Evolutionary conservation across 768 basidiomycete genomes (phyloP), one percentile per base, ranked within the genome.

Genomic region (Termitomyces sp.): DNA sequence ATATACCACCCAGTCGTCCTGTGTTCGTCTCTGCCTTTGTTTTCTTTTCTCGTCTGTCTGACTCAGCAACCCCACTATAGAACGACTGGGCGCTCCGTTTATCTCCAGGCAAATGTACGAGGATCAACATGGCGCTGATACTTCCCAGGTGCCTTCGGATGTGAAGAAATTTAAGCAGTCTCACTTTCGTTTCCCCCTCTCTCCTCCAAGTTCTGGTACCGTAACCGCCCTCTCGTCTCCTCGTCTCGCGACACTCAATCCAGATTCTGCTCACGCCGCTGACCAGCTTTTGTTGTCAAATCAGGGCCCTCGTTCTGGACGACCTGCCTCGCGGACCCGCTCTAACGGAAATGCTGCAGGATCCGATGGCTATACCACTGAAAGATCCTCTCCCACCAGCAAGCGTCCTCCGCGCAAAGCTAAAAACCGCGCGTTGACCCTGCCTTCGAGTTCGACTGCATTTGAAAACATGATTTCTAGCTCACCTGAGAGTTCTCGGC

Each of bases 281-380:
- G 61, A 70, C 56, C 60, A 59, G 48, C 29, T 62, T 31, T 49
- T 61, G 13, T 44, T 53, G 5, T 51, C 55, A 20, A 51, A 56
- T 18, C 54, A 50, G 50, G 31, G 28, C 13, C 68, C 66, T 54
- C 69, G 66, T 51, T 66, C 69, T 12, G 68, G 65, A n/a, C 70
- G 68, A 44, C 60, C 68, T 10, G 54, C 61, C 49, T 59, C 65
- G 44, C 70, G 67, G 51, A 65, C 65, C 31, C 65, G 62, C 22
- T 68, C 66, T 33, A 55, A 69, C 45, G 70, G 70, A 46, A 69
- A 70, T 62, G 60, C 69, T 47, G 68, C 73, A 46, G 78, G 77
- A 57, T 78, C 77, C n/a, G 77, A 80, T 53, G 75, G 73, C 28
- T 75, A 77, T 63, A 70, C 70, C 55, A 79, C 78, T 0, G 77